Evolutionary conservation across 1,284 basidiomycete species (phyloP), one percentile per base, ranked within the genome.

Genomic region (Abortiporus biennis): DNA sequence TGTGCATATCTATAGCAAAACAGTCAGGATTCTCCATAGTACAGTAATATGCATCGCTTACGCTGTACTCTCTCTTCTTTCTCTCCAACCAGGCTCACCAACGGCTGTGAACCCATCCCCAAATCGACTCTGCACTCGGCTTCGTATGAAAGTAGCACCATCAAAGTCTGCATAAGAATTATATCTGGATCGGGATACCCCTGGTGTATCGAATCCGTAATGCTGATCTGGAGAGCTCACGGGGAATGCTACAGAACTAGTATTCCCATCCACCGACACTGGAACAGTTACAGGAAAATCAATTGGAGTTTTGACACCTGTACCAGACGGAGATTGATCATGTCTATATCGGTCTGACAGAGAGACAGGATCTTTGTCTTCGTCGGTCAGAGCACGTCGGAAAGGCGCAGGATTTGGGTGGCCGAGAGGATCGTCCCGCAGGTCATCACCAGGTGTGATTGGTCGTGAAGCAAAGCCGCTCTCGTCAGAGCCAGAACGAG

Each of bases 31-130:
- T 23, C 29, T 16, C 36, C 21, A 35, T 16, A 3, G 24, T 15
- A 46, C 8, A 23, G 19, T 15, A 34, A 33, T 20, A 24, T 20
- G 31, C 19, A 37, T 25, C 6, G 69, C 84, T 62, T 57, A 89
- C 85, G 85, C 85, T 23, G 83, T 90, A 54, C 86, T 90, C 61
- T 90, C 86, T 44, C 85, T 71, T 51, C 86, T 69, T 6, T 80
- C 84, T 37, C 86, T 71, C 86, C 86, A 90, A 12, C 82, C 85
- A 21, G 78, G 69, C 50, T 90, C 85, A 2, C 68, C 66, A n/a
- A 64, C 58, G 36, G 65, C 59, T 9, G 8, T 29, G 30, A 76
- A 62, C 45, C 61, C 71, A 44, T 87, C 84, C 32, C 53, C 57
- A 6, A 90, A 59, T 38, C 83, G 70, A 56, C 86, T 90, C 43